phyloP scores from a whole-genome alignment of 495 filamentous ascomycete genomes.

The Aspergillus sparsus region DNA sequence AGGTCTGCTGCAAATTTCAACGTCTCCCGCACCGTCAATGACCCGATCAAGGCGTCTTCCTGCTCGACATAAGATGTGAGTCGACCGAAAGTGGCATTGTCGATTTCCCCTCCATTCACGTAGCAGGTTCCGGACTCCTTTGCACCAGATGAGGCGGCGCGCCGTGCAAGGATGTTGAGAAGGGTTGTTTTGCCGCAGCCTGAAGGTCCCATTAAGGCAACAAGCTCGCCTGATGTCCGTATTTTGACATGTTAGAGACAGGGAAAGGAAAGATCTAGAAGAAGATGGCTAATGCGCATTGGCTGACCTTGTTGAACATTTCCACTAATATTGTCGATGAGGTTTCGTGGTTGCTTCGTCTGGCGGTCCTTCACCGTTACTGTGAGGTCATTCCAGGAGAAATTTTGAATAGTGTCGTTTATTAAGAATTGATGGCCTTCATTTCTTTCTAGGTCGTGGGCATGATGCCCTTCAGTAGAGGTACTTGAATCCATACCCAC shows the following conservation, averaged over 20 bases:
- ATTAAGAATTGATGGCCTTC: slow-evolving; percentile 34
- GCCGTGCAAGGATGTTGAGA: slow-evolving; percentile 69
- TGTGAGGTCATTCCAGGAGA: slow-evolving; percentile 62
- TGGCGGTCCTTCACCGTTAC: slow-evolving; percentile 70
- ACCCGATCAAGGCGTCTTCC: slow-evolving; percentile 78
- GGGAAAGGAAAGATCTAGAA: neutral
- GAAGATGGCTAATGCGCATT: slow-evolving; percentile 4
- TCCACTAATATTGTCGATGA: slow-evolving; percentile 39
- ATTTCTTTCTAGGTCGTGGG: slow-evolving; percentile 33
- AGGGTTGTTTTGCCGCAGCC: slow-evolving; percentile 79
- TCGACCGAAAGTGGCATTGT: slow-evolving; percentile 35
- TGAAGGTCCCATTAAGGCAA: slow-evolving; percentile 76
- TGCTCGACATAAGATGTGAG: slow-evolving; percentile 79
- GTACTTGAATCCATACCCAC: neutral
- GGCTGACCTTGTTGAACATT: slow-evolving; percentile 34
- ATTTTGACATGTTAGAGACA: slow-evolving; percentile 2
- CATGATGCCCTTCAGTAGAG: slow-evolving; percentile 15
- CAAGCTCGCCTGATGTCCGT: slow-evolving; percentile 59
- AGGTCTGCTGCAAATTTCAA: slow-evolving; percentile 66
- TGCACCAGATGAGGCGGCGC: slow-evolving; percentile 49
- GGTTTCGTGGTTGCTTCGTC: slow-evolving; percentile 54
- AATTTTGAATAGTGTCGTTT: slow-evolving; percentile 46
- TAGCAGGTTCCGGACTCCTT: slow-evolving; percentile 51
- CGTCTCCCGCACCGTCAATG: slow-evolving; percentile 75
- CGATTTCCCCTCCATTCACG: slow-evolving; percentile 56